A percentile compares a stretch with the other conserved stretches of the same genome.
Evolutionary conservation across 805 yeast species (phyloP).

Genomic region (Schizosaccharomyces japonicus): DNA sequence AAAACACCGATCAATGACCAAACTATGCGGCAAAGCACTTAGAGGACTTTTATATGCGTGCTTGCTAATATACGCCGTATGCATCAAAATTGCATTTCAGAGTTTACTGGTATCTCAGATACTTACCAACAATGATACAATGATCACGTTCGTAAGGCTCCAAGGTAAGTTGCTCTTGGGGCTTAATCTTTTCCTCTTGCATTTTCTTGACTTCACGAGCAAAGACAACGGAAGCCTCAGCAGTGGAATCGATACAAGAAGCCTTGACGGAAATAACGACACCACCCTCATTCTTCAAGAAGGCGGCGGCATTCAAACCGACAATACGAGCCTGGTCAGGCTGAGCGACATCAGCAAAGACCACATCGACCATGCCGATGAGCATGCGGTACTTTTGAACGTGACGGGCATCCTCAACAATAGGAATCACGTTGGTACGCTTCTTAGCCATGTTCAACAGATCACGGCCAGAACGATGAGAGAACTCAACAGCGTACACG

Average conservation of each 20-base stretch:
- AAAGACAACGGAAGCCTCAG: constrained; percentile 96
- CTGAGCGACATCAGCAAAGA: constrained; percentile 98
- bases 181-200: constrained; percentile 96
- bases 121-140: constrained; percentile 93
- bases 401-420: constrained; percentile 98
- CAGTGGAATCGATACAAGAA: constrained; percentile 98
- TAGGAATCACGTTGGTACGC: constrained; percentile 97
- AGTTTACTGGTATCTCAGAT: constrained; percentile 44
- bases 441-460: constrained; percentile 98
- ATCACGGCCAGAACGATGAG: constrained; percentile 99
- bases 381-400: constrained; percentile 99
- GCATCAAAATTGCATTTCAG: background rate
- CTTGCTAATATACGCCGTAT: too few relatives aligned
- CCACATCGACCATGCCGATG: constrained; percentile 94
- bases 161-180: constrained; percentile 90
- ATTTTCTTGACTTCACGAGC: constrained; percentile 98
- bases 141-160: constrained; percentile 99
- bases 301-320: constrained; percentile 92
- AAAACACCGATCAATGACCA: too few relatives aligned
- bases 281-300: constrained; percentile 95
- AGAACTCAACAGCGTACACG: constrained; percentile 96
- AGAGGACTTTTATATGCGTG: too few relatives aligned
- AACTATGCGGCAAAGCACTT: too few relatives aligned
- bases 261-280: constrained; percentile 97
- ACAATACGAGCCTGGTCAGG: constrained; percentile 99